These are phyloP conservation scores for Otatea glauca DNA, from an alignment of 176 grass and related monocot species.

Conservation along the genomic window DNA sequence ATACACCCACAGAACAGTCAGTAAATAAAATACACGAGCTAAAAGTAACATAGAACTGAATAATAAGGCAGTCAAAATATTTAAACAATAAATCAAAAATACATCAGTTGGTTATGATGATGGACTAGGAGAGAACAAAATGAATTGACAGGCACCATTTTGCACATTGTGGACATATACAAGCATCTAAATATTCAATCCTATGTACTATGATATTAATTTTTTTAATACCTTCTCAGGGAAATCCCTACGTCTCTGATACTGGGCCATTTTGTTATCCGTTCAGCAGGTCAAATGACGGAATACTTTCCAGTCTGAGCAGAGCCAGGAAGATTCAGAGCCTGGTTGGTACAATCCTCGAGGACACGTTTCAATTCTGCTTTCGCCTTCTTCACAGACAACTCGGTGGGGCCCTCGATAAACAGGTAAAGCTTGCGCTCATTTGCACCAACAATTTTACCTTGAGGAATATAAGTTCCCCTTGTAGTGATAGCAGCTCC, in stretches of 20 bases:
- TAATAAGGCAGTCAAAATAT: conserved; percentile 2
- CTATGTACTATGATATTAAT: not conserved
- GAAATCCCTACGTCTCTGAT: not conserved
- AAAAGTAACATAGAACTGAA: conserved; percentile 26
- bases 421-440: conserved; percentile 90
- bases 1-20: conserved; percentile 35
- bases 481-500: conserved; percentile 89
- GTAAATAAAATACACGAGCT: conserved; percentile 17
- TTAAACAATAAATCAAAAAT: conserved; percentile 25
- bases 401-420: conserved; percentile 88
- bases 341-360: conserved; percentile 80
- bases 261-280: conserved; percentile 8
- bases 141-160: conserved; percentile 8
- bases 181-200: conserved; percentile 17
- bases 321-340: conserved; percentile 82
- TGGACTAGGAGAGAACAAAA: conserved; percentile 7
- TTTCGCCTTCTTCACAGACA: conserved; percentile 91
- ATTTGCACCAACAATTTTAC: conserved; percentile 78
- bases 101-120: not conserved
- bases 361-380: conserved; percentile 91
- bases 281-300: conserved; percentile 67
- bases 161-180: not conserved
- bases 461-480: conserved; percentile 79
- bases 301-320: conserved; percentile 89
- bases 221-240: conserved; percentile 42